Evolutionary conservation across 768 basidiomycete genomes (phyloP).

Genomic region (Boletus fagicola): DNA sequence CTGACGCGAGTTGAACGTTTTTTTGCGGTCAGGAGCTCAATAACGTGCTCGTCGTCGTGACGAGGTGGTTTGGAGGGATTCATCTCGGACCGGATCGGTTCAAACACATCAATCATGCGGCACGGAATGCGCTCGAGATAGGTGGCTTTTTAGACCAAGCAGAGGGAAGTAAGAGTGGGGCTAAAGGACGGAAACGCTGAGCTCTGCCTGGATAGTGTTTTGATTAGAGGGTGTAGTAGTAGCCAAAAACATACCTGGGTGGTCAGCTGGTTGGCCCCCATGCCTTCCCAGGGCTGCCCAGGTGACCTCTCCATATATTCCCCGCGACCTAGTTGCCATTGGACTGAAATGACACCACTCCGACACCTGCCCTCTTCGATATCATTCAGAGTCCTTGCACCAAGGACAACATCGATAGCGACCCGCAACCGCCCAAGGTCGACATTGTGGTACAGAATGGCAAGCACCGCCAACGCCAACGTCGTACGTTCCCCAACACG

Average conservation of each 20-base stretch:
- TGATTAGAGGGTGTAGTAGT: neutral
- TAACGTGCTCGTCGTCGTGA: slow-evolving; percentile 87
- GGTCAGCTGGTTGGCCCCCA: neutral
- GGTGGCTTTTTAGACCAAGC: slow-evolving; percentile 77
- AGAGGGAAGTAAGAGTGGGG: slow-evolving; percentile 28
- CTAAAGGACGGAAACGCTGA: slow-evolving; percentile 32
- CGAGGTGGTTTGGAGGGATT: slow-evolving; percentile 91
- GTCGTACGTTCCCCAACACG: slow-evolving; percentile 31
- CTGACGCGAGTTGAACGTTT: neutral
- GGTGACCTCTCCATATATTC: slow-evolving; percentile 5
- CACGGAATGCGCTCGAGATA: slow-evolving; percentile 82
- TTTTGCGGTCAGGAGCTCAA: slow-evolving; percentile 57
- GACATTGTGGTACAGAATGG: slow-evolving; percentile 46
- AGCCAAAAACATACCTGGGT: neutral
- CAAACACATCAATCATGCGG: slow-evolving; percentile 95
- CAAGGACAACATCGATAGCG: slow-evolving; percentile 10
- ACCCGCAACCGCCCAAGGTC: slow-evolving; percentile 6
- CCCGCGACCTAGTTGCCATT: neutral
- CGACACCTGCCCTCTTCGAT: slow-evolving; percentile 14
- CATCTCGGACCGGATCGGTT: slow-evolving; percentile 87
- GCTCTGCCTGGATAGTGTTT: neutral
- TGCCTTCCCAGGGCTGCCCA: slow-evolving; percentile 7
- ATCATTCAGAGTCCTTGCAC: slow-evolving; percentile 21
- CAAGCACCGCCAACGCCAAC: slow-evolving; percentile 41
- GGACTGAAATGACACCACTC: slow-evolving; percentile 13